These are phyloP conservation scores for Exutisphaerella laricina DNA, from an alignment of 2,329 filamentous ascomycete genomes.

Conservation along the genomic window DNA sequence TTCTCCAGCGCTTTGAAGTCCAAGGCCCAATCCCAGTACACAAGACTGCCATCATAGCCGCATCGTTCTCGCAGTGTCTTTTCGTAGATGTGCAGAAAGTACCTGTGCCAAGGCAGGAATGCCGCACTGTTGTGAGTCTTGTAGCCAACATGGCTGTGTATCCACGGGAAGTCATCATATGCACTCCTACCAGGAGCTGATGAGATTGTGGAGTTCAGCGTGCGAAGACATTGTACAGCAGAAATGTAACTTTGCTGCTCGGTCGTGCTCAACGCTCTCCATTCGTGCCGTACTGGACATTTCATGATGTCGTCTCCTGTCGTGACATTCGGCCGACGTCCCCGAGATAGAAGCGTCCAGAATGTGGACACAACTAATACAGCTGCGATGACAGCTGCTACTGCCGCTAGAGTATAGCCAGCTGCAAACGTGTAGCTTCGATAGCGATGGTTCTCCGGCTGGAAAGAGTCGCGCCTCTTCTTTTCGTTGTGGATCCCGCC, in stretches of 20 bases:
- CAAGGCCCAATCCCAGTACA: conserved; percentile 28
- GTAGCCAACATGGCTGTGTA: conserved; percentile 16
- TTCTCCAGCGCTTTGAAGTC: conserved; percentile 16
- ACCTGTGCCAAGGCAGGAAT: conserved; percentile 29
- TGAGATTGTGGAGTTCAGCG: conserved; percentile 17
- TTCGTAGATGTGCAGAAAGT: conserved; percentile 26
- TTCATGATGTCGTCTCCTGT: neutral
- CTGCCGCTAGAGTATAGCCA: neutral
- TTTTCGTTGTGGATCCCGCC: neutral
- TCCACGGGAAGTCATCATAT: conserved; percentile 27
- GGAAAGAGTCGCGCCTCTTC: neutral
- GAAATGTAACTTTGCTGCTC: conserved; percentile 24
- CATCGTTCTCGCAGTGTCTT: conserved; percentile 21
- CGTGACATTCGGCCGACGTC: neutral
- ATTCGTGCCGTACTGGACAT: conserved; percentile 14
- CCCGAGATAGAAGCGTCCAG: neutral
- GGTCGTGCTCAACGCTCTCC: conserved; percentile 16
- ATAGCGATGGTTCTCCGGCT: neutral
- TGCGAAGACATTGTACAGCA: conserved; percentile 23
- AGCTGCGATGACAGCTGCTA: neutral
- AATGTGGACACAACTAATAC: neutral
- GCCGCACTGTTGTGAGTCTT: conserved; percentile 16
- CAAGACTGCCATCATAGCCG: conserved; percentile 19
- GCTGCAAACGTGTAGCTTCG: neutral
- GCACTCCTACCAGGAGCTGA: conserved; percentile 11